Conservation (phyloP, 352 stramenopile species). For the Globisporangium cederbergense region DNA sequence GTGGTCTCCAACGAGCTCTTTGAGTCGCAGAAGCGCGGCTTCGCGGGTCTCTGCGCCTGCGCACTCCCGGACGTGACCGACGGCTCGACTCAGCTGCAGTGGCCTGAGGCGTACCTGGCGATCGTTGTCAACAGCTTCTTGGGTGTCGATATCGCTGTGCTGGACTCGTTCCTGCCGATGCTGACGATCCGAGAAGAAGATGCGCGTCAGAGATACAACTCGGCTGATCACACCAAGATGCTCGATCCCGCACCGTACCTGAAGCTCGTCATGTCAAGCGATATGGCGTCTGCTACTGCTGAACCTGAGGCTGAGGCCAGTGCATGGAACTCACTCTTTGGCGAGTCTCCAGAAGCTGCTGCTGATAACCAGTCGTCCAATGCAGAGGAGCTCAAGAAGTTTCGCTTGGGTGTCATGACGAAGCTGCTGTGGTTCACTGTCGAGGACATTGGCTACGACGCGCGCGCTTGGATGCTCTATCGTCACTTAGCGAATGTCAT, state of each 20-base stretch:
- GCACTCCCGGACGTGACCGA: constrained; percentile 64
- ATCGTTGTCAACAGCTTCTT: constrained; percentile 64
- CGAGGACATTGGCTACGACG: constrained; percentile 75
- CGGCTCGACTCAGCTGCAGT: constrained; percentile 45
- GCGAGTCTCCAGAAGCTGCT: background rate
- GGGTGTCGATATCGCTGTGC: constrained; percentile 34
- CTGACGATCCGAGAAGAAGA: constrained; percentile 35
- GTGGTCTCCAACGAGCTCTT: constrained; percentile 32
- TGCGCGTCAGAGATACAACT: constrained; percentile 7
- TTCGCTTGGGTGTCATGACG: constrained; percentile 63
- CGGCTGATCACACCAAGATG: constrained; percentile 7
- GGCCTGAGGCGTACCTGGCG: constrained; percentile 64
- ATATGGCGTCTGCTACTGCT: constrained; percentile 1
- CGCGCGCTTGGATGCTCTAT: constrained; percentile 52
- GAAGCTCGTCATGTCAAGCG: constrained; percentile 40
- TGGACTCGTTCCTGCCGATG: constrained; percentile 66
- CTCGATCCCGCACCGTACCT: constrained; percentile 64
- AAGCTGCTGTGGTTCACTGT: constrained; percentile 79
- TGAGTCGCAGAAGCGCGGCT: constrained; percentile 56
- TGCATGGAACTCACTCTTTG: constrained; percentile 10
- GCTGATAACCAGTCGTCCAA: constrained; percentile 6
- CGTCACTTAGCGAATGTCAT: constrained; percentile 41
- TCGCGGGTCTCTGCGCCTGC: constrained; percentile 67
- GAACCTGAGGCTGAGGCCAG: background rate
- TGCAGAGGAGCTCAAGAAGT: constrained; percentile 20